Conservation (phyloP, 2,329 filamentous ascomycete species). For the Xylariaceae sp. region DNA sequence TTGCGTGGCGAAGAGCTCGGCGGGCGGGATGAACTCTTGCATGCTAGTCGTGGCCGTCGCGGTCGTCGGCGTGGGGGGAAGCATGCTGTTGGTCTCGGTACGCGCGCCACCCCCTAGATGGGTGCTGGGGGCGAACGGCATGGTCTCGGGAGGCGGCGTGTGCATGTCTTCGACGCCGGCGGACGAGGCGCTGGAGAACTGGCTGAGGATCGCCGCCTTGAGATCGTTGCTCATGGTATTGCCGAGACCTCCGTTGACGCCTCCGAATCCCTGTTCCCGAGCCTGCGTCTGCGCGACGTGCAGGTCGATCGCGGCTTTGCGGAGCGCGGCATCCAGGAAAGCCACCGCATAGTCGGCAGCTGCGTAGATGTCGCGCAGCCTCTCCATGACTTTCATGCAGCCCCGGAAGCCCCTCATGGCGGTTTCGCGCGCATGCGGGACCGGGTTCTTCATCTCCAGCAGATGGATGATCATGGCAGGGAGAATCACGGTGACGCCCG, state of each 20-base stretch:
- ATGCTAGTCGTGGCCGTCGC: neutral
- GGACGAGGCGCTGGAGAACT: constrained; percentile 14
- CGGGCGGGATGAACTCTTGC: constrained; percentile 4
- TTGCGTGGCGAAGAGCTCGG: constrained; percentile 4
- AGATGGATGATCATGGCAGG: constrained; percentile 93
- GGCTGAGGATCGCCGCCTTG: constrained; percentile 16
- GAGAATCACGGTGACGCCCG: constrained; percentile 83
- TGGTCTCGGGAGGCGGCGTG: constrained; percentile 52
- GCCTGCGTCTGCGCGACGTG: constrained; percentile 29
- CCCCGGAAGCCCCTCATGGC: constrained; percentile 80
- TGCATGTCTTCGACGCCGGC: constrained; percentile 24
- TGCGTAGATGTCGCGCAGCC: constrained; percentile 82
- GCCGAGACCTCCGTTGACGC: constrained; percentile 22
- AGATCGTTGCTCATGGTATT: constrained; percentile 8
- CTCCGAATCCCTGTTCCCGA: constrained; percentile 12
- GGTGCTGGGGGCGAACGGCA: constrained; percentile 23
- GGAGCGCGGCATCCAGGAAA: constrained; percentile 87
- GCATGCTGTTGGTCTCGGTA: neutral
- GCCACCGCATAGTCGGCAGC: constrained; percentile 95
- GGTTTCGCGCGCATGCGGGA: constrained; percentile 64
- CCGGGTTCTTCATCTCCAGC: constrained; percentile 82
- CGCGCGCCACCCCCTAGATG: neutral
- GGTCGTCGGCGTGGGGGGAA: constrained; percentile 21
- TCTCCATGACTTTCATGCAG: constrained; percentile 89
- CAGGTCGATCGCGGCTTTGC: constrained; percentile 77